A percentile compares a stretch with the other conserved stretches of the same genome.
These are phyloP conservation scores for Plasmodium knowlesi DNA, from an alignment of 169 alveolate species.

Conservation along the genomic window DNA sequence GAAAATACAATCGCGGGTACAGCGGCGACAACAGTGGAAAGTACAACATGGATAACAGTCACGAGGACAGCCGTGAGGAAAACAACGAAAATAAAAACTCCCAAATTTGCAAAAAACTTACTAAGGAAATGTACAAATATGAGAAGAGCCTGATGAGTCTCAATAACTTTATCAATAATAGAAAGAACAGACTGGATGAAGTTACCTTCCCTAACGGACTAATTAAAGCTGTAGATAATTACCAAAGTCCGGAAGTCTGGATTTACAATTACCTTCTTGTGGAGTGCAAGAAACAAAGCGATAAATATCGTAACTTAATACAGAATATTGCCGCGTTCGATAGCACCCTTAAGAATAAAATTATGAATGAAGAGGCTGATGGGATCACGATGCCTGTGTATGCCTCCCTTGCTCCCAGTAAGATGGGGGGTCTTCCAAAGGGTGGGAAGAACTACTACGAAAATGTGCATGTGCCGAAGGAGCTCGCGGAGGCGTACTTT, in stretches of 20 bases:
- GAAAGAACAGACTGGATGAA: constrained; percentile 44
- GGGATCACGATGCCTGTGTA: constrained; percentile 40
- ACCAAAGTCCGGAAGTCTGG: constrained; percentile 47
- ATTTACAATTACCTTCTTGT: constrained; percentile 52
- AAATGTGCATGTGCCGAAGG: constrained; percentile 70
- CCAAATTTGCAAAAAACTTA: constrained; percentile 22
- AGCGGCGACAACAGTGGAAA: neutral
- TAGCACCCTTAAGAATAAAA: constrained; percentile 36
- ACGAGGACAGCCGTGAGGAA: neutral
- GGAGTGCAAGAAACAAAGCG: constrained; percentile 62
- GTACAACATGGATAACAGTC: neutral
- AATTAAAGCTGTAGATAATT: constrained; percentile 66
- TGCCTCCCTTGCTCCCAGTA: neutral
- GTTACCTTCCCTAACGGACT: constrained; percentile 70
- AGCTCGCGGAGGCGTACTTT: constrained; percentile 33
- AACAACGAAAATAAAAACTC: neutral
- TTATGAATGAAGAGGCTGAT: constrained; percentile 3
- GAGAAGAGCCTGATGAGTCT: constrained; percentile 53
- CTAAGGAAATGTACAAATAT: constrained; percentile 70
- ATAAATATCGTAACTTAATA: constrained; percentile 46
- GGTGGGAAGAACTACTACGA: constrained; percentile 33
- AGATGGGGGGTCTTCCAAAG: neutral
- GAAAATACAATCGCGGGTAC: neutral
- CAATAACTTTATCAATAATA: constrained; percentile 32
- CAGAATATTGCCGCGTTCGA: constrained; percentile 64